Percentiles rank a stretch among this genome's conserved stretches.
Conservation (phyloP, 2,329 filamentous ascomycete species). For the Didymella exigua region DNA sequence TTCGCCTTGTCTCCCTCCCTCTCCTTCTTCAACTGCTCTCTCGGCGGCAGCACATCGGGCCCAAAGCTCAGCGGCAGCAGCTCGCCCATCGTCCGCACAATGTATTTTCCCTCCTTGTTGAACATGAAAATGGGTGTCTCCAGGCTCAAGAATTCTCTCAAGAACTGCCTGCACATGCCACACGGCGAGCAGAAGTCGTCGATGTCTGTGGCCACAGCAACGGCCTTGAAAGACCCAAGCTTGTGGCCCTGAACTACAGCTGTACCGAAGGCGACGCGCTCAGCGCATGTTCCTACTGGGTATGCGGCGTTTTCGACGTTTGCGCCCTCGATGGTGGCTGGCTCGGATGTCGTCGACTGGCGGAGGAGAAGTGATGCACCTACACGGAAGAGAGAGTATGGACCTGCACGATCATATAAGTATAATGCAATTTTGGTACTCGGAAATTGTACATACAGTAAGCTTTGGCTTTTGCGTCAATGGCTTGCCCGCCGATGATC, state of each 20-base stretch:
- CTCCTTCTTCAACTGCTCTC: conserved; percentile 40
- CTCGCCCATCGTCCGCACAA: conserved; percentile 72
- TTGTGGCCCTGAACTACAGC: conserved; percentile 67
- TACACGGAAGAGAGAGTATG: conserved; percentile 90
- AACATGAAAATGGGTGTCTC: conserved; percentile 87
- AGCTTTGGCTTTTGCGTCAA: conserved; percentile 74
- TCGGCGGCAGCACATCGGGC: conserved; percentile 53
- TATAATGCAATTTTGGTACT: neutral
- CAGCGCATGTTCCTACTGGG: conserved; percentile 93
- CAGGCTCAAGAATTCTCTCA: conserved; percentile 56
- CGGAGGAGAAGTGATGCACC: conserved; percentile 74
- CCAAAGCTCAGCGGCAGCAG: conserved; percentile 61
- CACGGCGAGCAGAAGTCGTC: conserved; percentile 65
- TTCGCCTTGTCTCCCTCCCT: conserved; percentile 35
- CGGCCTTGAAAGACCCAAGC: conserved; percentile 61
- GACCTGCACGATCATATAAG: conserved; percentile 56
- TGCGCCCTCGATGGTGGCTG: conserved; percentile 70
- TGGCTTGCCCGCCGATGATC: conserved; percentile 65
- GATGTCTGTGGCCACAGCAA: conserved; percentile 86
- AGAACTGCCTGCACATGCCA: conserved; percentile 92
- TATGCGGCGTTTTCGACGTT: conserved; percentile 86
- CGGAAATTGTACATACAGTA: conserved; percentile 68
- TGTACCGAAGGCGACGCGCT: conserved; percentile 81
- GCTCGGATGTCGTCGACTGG: conserved; percentile 22
- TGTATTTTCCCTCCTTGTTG: conserved; percentile 75